Conservation (phyloP, 2,329 filamentous ascomycete species). For the Colletotrichum musicola region DNA sequence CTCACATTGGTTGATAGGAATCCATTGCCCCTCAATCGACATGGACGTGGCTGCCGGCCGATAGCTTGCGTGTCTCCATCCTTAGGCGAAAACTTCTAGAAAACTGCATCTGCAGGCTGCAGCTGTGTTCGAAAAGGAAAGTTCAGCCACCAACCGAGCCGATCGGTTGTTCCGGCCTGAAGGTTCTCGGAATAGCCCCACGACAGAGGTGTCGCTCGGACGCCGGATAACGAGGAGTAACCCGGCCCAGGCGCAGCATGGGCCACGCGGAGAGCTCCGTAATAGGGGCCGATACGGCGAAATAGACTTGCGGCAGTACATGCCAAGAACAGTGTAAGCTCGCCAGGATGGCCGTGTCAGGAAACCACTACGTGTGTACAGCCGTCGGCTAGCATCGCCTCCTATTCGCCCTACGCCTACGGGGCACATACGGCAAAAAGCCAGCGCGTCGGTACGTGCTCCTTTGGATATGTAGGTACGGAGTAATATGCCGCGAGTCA, state of each 20-base stretch:
- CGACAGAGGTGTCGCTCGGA: neutral
- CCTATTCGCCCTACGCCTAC: constrained; percentile 16
- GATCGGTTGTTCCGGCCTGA: neutral
- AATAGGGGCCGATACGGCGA: neutral
- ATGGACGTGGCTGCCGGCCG: too few relatives aligned
- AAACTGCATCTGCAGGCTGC: too few relatives aligned
- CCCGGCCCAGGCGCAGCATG: neutral
- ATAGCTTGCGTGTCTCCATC: neutral
- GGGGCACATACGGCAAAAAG: neutral
- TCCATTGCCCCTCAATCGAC: neutral
- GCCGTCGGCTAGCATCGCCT: neutral
- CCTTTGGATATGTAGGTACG: neutral
- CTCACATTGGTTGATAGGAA: neutral
- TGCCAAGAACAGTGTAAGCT: neutral
- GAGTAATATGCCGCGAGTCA: constrained; percentile 22
- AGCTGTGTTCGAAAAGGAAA: too few relatives aligned
- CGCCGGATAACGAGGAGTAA: neutral
- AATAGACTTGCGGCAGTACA: neutral
- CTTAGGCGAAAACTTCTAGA: too few relatives aligned
- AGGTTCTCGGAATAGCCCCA: constrained; percentile 19
- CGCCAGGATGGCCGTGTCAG: neutral
- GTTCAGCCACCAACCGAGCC: neutral
- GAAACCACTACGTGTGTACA: neutral
- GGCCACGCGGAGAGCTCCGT: constrained; percentile 1
- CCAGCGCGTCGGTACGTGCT: neutral